These are phyloP conservation scores for Penicillium silybi DNA, from an alignment of 495 filamentous ascomycete genomes.

Conservation along the genomic window DNA sequence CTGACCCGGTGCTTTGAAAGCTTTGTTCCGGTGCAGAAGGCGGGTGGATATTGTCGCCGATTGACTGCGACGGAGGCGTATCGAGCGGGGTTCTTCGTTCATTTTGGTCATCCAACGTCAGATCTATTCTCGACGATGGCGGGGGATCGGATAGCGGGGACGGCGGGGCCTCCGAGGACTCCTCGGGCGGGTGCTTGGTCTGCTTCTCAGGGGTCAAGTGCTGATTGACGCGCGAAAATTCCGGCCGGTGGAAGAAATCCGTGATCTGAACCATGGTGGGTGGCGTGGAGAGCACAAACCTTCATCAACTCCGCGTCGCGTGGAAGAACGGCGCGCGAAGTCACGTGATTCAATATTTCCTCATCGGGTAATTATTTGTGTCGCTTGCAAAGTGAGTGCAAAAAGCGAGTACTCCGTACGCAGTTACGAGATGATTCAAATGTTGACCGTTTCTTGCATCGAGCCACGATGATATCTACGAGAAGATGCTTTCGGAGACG, in stretches of 20 bases:
- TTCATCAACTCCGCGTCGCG: constrained; percentile 19
- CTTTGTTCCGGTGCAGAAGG: constrained; percentile 7
- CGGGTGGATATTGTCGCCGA: neutral
- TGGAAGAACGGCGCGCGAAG: constrained; percentile 15
- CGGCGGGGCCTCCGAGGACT: constrained; percentile 10
- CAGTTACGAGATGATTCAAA: neutral
- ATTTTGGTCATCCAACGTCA: constrained; percentile 8
- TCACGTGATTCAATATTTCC: constrained; percentile 17
- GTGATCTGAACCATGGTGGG: constrained; percentile 28
- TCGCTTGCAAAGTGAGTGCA: neutral
- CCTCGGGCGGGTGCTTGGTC: neutral
- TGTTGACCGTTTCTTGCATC: neutral
- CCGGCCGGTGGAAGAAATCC: constrained; percentile 40
- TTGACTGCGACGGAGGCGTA: constrained; percentile 8
- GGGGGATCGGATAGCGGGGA: constrained; percentile 34
- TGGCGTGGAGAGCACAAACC: constrained; percentile 10
- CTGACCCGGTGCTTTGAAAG: constrained; percentile 15
- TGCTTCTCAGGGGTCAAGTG: constrained; percentile 7
- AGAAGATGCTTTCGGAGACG: neutral
- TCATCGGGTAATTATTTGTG: constrained; percentile 3
- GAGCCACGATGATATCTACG: no score
- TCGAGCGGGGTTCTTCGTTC: constrained; percentile 17
- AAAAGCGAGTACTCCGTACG: no score
- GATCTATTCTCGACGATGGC: constrained; percentile 26
- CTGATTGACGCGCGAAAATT: constrained; percentile 9